phyloP scores from a whole-genome alignment of 495 filamentous ascomycete species.

The Aspergillus coremiiformis region DNA sequence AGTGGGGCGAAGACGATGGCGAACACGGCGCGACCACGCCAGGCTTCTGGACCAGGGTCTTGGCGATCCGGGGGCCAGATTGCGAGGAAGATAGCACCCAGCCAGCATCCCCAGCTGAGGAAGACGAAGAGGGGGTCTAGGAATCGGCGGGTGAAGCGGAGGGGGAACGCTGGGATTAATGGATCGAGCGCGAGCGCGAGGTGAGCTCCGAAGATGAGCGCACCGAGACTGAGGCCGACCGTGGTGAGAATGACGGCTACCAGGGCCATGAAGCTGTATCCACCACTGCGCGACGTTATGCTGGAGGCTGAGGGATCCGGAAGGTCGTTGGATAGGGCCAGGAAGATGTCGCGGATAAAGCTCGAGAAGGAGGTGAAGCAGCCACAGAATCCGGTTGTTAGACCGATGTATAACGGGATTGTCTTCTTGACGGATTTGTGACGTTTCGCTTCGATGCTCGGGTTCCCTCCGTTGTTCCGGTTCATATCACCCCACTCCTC shows the following conservation, averaged over 20 bases:
- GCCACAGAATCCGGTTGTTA: conserved; percentile 91
- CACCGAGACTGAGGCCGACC: conserved; percentile 59
- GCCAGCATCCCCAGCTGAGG: conserved; percentile 66
- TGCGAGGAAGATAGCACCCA: conserved; percentile 67
- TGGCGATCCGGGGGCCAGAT: conserved; percentile 64
- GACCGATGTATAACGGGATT: conserved; percentile 82
- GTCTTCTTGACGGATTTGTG: conserved; percentile 65
- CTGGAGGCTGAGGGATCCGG: conserved; percentile 37
- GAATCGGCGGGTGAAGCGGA: conserved; percentile 45
- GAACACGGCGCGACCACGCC: conserved; percentile 70
- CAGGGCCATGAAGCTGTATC: conserved; percentile 76
- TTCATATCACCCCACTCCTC: conserved; percentile 48
- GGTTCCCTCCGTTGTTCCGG: conserved; percentile 4
- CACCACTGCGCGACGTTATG: conserved; percentile 51
- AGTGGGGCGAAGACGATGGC: conserved; percentile 79
- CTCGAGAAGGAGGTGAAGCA: conserved; percentile 88
- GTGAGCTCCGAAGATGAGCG: conserved; percentile 68
- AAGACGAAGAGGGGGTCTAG: conserved; percentile 57
- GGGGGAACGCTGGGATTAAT: conserved; percentile 52
- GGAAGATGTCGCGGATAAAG: conserved; percentile 77
- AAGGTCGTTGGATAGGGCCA: conserved; percentile 73
- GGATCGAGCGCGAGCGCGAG: conserved; percentile 57
- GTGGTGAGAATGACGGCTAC: conserved; percentile 63
- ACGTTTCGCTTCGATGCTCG: conserved; percentile 31
- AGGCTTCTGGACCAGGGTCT: conserved; percentile 30